These are phyloP conservation scores for Talaromyces funiculosus DNA, from an alignment of 2,329 filamentous ascomycete genomes.

Conservation along the genomic window DNA sequence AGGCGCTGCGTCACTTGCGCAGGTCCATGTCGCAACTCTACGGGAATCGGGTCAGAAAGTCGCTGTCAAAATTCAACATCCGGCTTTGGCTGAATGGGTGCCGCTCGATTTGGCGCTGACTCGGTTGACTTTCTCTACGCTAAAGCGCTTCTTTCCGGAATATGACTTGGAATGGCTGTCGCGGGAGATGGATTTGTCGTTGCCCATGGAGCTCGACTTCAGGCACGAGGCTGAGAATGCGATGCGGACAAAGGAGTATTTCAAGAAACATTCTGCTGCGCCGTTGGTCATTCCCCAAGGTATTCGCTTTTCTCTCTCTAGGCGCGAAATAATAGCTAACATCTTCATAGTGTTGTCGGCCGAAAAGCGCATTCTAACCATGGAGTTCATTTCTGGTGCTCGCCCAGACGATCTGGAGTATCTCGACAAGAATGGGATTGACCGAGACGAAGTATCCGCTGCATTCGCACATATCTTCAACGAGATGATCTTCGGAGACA, in stretches of 20 bases:
- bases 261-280: conserved; percentile 64
- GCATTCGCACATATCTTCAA: conserved; percentile 91
- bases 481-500: conserved; percentile 95
- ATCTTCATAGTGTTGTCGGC: conserved; percentile 69
- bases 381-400: conserved; percentile 84
- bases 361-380: conserved; percentile 81
- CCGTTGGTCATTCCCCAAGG: conserved; percentile 78
- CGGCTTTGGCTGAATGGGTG: conserved; percentile 80
- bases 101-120: conserved; percentile 83
- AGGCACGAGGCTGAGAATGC: conserved; percentile 80
- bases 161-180: conserved; percentile 97
- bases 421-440: conserved; percentile 78
- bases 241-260: conserved; percentile 70
- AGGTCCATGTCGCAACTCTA: conserved; percentile 83
- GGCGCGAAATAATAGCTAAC: no score
- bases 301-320: no score
- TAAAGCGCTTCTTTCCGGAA: conserved; percentile 92
- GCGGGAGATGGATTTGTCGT: conserved; percentile 81
- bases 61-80: conserved; percentile 96
- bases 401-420: conserved; percentile 85
- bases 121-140: conserved; percentile 76
- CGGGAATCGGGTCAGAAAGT: conserved; percentile 79
- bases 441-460: conserved; percentile 91
- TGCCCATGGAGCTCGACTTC: conserved; percentile 91
- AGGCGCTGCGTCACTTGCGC: conserved; percentile 87